Conservation (phyloP, 129 eudicot genomes). For the Lactuca saligna region DNA sequence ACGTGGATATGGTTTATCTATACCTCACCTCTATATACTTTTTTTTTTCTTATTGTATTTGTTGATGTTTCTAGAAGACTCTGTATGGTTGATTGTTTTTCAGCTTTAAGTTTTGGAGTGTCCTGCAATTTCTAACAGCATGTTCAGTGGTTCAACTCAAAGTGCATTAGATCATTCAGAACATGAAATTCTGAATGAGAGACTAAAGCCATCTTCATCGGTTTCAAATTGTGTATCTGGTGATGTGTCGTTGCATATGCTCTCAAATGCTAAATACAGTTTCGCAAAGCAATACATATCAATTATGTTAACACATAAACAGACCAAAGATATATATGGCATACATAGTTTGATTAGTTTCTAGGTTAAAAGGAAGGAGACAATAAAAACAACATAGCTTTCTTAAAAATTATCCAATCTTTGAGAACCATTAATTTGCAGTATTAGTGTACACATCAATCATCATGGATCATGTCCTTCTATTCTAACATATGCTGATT, state of each 20-base stretch:
- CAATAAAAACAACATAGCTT: background rate
- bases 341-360: background rate
- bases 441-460: background rate
- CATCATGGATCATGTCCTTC: background rate
- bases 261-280: slow-evolving; percentile 49
- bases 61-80: background rate
- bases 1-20: slow-evolving; percentile 86
- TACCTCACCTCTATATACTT: slow-evolving; percentile 36
- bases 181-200: slow-evolving; percentile 42
- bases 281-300: slow-evolving; percentile 65
- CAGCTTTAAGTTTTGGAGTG: slow-evolving; percentile 97
- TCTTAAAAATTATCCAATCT: slow-evolving; percentile 4
- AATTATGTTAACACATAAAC: slow-evolving; percentile 31
- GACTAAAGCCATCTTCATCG: slow-evolving; percentile 48
- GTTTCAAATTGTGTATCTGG: slow-evolving; percentile 79
- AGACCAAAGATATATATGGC: no score
- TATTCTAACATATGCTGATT: background rate
- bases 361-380: no score
- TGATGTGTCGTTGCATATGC: slow-evolving; percentile 51
- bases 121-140: slow-evolving; percentile 57
- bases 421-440: background rate
- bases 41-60: no score
- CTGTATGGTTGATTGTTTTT: slow-evolving; percentile 18
- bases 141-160: slow-evolving; percentile 49
- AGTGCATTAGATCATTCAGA: slow-evolving; percentile 33